These are phyloP conservation scores for Beta lomatogona DNA, from an alignment of 179 eudicot species.

Conservation along the genomic window DNA sequence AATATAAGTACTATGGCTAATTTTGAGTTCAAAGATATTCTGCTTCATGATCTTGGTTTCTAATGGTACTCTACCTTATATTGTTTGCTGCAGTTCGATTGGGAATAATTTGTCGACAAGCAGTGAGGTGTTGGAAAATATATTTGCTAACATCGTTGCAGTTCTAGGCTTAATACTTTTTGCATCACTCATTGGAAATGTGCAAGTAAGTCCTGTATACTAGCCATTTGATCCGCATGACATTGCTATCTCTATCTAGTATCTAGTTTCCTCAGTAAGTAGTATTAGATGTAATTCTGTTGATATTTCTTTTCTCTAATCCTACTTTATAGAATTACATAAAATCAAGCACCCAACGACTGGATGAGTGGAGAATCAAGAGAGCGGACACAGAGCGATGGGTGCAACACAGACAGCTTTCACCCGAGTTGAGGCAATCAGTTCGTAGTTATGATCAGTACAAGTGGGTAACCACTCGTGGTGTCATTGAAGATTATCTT, in stretches of 20 bases:
- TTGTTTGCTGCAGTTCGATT: conserved; percentile 45
- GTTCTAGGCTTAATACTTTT: conserved; percentile 57
- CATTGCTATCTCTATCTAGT: background rate
- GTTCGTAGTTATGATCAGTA: conserved; percentile 67
- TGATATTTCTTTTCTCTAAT: background rate
- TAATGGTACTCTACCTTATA: background rate
- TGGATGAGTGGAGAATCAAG: conserved; percentile 69
- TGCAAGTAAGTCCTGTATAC: conserved; percentile 47
- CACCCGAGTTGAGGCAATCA: conserved; percentile 49
- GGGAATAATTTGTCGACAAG: conserved; percentile 63
- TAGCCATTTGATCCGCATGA: background rate
- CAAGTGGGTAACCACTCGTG: conserved; percentile 75
- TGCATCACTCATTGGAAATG: conserved; percentile 69
- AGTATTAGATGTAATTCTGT: background rate
- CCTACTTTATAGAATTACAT: conserved; percentile 50
- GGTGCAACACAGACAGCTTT: conserved; percentile 76
- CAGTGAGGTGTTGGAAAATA: conserved; percentile 58
- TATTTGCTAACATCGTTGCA: conserved; percentile 54
- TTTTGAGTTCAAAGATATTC: background rate
- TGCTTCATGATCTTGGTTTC: background rate
- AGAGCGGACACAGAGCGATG: conserved; percentile 71
- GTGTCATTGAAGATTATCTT: conserved; percentile 63
- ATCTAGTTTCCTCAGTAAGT: background rate
- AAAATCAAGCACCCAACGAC: conserved; percentile 54
- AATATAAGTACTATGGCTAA: too few species aligned